phyloP scores from a whole-genome alignment of 192 early-diverging fungal species.

The Gryganskiella cystojenkinii region DNA sequence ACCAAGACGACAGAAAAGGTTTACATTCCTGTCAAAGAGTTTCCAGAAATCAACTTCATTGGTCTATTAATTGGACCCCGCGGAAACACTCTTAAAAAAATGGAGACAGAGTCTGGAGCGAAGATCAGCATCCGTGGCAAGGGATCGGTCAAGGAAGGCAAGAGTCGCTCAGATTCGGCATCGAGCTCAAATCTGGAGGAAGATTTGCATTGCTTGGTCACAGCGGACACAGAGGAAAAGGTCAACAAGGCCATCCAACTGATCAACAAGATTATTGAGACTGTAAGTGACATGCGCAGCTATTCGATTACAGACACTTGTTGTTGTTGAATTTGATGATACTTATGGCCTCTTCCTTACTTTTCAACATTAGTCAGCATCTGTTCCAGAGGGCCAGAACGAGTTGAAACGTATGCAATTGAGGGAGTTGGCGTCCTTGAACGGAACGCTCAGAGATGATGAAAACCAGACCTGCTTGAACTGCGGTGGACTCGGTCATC shows the following conservation, averaged over 20 bases:
- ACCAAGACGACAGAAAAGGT: slow-evolving; percentile 91
- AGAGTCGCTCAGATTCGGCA: slow-evolving; percentile 63
- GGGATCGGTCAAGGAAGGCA: slow-evolving; percentile 98
- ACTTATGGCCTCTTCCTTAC: not conserved
- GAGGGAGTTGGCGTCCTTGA: slow-evolving; percentile 93
- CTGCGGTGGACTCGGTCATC: slow-evolving; percentile 92
- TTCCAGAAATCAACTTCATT: slow-evolving; percentile 98
- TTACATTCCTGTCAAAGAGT: slow-evolving; percentile 95
- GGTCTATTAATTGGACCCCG: slow-evolving; percentile 96
- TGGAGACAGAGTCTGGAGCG: slow-evolving; percentile 92
- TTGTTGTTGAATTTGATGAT: not conserved
- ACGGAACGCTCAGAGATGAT: slow-evolving; percentile 96
- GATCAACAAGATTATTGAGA: slow-evolving; percentile 94
- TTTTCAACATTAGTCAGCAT: slow-evolving; percentile 67
- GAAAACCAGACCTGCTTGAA: slow-evolving; percentile 94
- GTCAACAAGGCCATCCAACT: slow-evolving; percentile 84
- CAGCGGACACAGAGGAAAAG: slow-evolving; percentile 91
- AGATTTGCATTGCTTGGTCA: slow-evolving; percentile 91
- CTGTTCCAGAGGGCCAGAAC: slow-evolving; percentile 95
- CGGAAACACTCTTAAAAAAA: slow-evolving; percentile 96
- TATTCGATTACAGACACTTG: not conserved
- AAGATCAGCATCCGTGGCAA: slow-evolving; percentile 97
- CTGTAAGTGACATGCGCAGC: slow-evolving; percentile 63
- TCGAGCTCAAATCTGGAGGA: slow-evolving; percentile 73
- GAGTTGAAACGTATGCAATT: slow-evolving; percentile 95